Conservation (phyloP, 129 eudicot genomes). For the Flaveria robusta region DNA sequence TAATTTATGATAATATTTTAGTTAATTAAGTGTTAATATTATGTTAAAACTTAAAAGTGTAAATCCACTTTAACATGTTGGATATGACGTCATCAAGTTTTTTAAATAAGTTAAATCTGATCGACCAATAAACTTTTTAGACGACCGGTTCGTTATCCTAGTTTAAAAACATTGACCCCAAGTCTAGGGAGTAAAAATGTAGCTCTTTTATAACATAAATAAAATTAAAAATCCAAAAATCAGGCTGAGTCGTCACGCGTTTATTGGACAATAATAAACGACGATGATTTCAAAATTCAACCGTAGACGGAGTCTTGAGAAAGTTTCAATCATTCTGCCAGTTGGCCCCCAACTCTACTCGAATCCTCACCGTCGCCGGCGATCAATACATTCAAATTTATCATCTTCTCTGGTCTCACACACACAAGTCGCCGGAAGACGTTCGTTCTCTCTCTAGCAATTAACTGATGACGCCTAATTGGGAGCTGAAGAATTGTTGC, state of each 20-base stretch:
- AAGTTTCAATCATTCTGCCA: constrained; percentile 28
- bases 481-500: constrained; percentile 87
- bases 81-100: no score
- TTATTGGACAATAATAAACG: constrained; percentile 15
- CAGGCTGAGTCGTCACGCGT: constrained; percentile 12
- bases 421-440: neutral
- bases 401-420: neutral
- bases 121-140: no score
- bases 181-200: no score
- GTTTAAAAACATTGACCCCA: no score
- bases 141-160: no score
- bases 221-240: no score
- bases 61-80: no score
- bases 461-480: constrained; percentile 47
- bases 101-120: no score
- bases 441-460: neutral
- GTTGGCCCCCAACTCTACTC: constrained; percentile 39
- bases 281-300: constrained; percentile 17
- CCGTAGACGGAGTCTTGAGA: constrained; percentile 33
- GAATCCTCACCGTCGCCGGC: constrained; percentile 21
- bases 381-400: neutral
- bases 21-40: no score
- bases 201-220: no score
- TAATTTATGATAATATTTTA: no score
- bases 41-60: no score